A percentile compares a stretch with the other conserved stretches of the same genome.
phyloP scores from a whole-genome alignment of 345 rosid genomes.

The Lepidium africanum region DNA sequence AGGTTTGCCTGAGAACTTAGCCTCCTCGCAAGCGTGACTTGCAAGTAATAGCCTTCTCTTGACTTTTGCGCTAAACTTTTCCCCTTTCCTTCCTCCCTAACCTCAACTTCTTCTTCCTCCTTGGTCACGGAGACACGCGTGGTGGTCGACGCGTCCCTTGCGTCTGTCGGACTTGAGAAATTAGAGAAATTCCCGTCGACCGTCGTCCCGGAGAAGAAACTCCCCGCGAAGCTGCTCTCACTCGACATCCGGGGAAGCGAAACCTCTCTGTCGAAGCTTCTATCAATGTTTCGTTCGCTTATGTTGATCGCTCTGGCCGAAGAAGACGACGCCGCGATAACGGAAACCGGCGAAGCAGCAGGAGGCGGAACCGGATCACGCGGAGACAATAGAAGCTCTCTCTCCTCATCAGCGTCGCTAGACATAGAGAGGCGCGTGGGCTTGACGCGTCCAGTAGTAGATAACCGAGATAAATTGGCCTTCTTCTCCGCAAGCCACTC shows the following conservation, averaged over 20 bases:
- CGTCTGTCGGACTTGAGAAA: conserved; percentile 30
- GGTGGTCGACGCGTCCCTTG: conserved; percentile 39
- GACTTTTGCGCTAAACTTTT: conserved; percentile 36
- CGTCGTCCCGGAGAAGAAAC: conserved; percentile 85
- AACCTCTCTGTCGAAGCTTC: conserved; percentile 53
- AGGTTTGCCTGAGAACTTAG: conserved; percentile 60
- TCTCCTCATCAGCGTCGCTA: conserved; percentile 41
- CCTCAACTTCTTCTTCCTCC: conserved; percentile 35
- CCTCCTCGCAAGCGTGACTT: conserved; percentile 69
- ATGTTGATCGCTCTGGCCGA: conserved; percentile 16
- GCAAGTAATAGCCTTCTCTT: conserved; percentile 61
- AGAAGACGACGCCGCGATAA: conserved; percentile 13
- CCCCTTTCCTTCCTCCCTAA: conserved; percentile 27
- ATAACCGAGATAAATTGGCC: conserved; percentile 21
- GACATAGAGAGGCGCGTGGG: conserved; percentile 26
- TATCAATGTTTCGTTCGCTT: conserved; percentile 37
- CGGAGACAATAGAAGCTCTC: conserved; percentile 34
- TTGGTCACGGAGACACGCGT: conserved; percentile 25
- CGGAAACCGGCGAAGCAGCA: conserved; percentile 6
- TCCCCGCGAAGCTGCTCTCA: conserved; percentile 73
- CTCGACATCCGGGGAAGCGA: conserved; percentile 75
- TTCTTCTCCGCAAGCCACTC: conserved; percentile 64
- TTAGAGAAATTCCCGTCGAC: conserved; percentile 43
- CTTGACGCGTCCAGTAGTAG: conserved; percentile 29
- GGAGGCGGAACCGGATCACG: conserved; percentile 14